Percentiles rank a stretch among this genome's conserved stretches.
Evolutionary conservation across 1,284 basidiomycete species (phyloP).

Genomic region (Malassezia brasiliensis): DNA sequence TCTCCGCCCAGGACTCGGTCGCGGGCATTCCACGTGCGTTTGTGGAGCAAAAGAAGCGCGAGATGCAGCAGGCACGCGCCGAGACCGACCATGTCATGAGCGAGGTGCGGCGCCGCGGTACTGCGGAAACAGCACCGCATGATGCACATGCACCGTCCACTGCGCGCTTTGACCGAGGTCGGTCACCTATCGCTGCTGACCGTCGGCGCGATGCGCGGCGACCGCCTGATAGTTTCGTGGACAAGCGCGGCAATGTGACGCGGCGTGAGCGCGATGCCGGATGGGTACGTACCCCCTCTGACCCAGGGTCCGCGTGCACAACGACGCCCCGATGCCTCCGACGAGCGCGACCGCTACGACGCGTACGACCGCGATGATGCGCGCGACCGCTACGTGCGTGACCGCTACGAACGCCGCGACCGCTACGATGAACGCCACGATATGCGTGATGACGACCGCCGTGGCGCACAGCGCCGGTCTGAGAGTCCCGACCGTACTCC

Average conservation of each 20-base stretch:
- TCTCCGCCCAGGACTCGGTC: slow-evolving; percentile 78
- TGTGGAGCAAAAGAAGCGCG: slow-evolving; percentile 89
- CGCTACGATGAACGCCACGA: no score
- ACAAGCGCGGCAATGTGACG: slow-evolving; percentile 10
- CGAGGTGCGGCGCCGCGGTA: slow-evolving; percentile 7
- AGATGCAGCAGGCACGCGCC: slow-evolving; percentile 61
- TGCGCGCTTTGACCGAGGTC: slow-evolving; percentile 17
- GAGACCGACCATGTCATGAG: slow-evolving; percentile 1
- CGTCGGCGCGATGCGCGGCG: not conserved
- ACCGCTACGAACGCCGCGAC: no score
- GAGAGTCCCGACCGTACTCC: not conserved
- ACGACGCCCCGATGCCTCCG: not conserved
- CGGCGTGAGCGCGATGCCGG: slow-evolving; percentile 13
- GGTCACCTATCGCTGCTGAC: slow-evolving; percentile 9
- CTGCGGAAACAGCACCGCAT: not conserved
- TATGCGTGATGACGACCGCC: no score
- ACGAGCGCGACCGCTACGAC: no score
- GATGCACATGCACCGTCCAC: not conserved
- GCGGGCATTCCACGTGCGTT: slow-evolving; percentile 86
- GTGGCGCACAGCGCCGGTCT: not conserved
- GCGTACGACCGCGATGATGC: no score
- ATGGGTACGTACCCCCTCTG: slow-evolving; percentile 5
- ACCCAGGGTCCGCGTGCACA: slow-evolving; percentile 2
- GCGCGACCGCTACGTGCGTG: no score
- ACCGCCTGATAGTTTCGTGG: slow-evolving; percentile 3